Base-by-base conservation (phyloP, 768 basidiomycete species). In the Lactarius sp. region DNA sequence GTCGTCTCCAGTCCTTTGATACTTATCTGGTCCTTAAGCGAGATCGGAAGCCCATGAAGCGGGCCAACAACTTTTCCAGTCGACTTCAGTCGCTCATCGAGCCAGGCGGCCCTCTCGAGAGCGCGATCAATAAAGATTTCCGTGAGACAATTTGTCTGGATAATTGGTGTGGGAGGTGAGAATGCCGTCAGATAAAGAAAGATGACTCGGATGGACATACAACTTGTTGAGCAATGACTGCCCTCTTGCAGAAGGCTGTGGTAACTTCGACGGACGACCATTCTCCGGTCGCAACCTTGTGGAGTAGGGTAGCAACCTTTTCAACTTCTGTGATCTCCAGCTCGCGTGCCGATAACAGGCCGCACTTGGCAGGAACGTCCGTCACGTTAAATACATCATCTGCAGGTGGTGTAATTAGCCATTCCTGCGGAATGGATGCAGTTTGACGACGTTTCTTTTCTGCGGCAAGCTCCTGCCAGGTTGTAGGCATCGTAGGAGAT, bases 1-100 rank as follows among this genome's bases (percentile, higher is more conserved):
- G 76, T 78, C 59, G 84, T 85, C 68, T 87, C 85, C 36, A 84
- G 69, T 4, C 84, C 85, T 70, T 84, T 79, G 74, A 88, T 82
- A 10, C 77, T 75, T 66, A 86, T 81, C 66, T 75, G 73, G 68
- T 81, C 78, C 67, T 81, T 81, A 64, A 81, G 70, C 18, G 77
- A 79, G 64, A 81, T 74, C 0, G 79, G 79, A 16, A 81, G 73
- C 39, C 78, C 79, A 64, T 80, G 80, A 12, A 81, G 70, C 1
- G 80, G 79, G 0, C 81, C 81, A 18, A 81, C 72, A 0, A 73
- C 63, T 62, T 75, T 75, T 22, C 81, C 81, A 2, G 75, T 77
- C 37, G 65, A 68, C 52, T 67, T 70, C 42, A 78, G 71, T 60
- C 76, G 68, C 12, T 75, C 76, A 61, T 83, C 82, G 7, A 81